Base-by-base conservation (phyloP, 2,329 filamentous ascomycete genomes). In the Pleoardoris graminearum region DNA sequence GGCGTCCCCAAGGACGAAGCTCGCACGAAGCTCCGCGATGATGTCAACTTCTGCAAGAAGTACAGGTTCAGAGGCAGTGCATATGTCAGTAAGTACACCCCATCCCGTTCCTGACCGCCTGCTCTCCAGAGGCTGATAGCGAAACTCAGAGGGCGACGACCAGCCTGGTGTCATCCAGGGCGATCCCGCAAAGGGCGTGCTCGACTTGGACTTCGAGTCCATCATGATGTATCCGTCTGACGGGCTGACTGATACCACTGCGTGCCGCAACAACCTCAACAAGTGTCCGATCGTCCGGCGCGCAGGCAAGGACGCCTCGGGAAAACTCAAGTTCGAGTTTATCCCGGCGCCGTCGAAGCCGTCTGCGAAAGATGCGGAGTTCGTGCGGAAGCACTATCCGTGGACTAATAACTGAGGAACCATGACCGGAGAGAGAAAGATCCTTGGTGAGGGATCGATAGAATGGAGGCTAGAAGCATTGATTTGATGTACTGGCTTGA, bases 151-250 rank as follows among this genome's bases (percentile, higher is more conserved):
- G 29, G 30, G 30, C 21, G 21, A 11, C 6, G 30, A 35, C 21
- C 43, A 46, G 7, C 29, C 43, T 11, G 29, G 21, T 12, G 7
- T 25, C 21, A 35, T 46, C 30, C 10, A 22, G 3, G 42, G 42
- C 42, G 30, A 35, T 29, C 27, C 17, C 19, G 2, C 17, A 7
- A 8, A 44, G 27, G 41, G 41, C 11, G 17, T 27, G 12, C 17
- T 33, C 4, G 43, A 46, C 30, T 47, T 47, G 8, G 44, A 47
- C 32, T 38, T 37, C 16, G 33, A 47, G 8, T 47, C 44, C 44
- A 38, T 47, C 16, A 47, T 47, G 44, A 47, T 47, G 3, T 47
- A 47, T 19, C 44, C 44, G 4, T 47, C 44, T 5, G 23, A 37
- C 10, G 44, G 22, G 11, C 4, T 29, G 10, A 35, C 44, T 23